Conservation (phyloP, 2,329 filamentous ascomycete genomes). For the Ceratocystis papillata region DNA sequence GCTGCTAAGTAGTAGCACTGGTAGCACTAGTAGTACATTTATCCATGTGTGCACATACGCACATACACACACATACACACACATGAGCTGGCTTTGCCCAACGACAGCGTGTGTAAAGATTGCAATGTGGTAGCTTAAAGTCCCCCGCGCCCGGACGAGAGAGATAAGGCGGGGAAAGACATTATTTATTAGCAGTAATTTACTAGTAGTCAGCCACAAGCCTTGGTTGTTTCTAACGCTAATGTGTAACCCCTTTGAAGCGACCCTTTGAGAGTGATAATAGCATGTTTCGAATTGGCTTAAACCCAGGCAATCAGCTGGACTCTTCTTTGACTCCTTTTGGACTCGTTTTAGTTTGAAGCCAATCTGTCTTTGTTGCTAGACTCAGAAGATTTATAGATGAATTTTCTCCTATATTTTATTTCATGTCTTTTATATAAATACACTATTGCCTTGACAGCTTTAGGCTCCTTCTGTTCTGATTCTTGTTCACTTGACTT, state of each 20-base stretch:
- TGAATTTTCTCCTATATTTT: not conserved
- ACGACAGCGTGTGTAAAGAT: not conserved
- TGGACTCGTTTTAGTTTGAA: not conserved
- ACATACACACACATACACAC: not conserved
- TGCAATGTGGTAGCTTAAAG: not conserved
- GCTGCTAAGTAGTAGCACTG: too few species aligned
- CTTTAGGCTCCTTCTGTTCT: not conserved
- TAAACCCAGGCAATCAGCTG: not conserved
- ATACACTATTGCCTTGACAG: not conserved
- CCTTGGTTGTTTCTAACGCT: not conserved
- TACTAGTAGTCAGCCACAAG: not conserved
- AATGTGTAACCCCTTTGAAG: not conserved
- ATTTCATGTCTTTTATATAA: not conserved
- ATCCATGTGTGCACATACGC: too few species aligned
- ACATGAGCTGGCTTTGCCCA: not conserved
- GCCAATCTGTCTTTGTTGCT: not conserved
- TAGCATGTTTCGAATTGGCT: constrained; percentile 5
- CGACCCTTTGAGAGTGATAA: not conserved
- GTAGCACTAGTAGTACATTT: too few species aligned
- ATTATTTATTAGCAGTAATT: not conserved
- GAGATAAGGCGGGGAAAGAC: not conserved
- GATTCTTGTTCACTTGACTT: not conserved
- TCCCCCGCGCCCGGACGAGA: not conserved
- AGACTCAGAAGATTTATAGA: not conserved
- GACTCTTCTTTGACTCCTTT: not conserved